Evolutionary conservation across 768 basidiomycete species (phyloP).

Genomic region (Dioszegia aurantiaca): DNA sequence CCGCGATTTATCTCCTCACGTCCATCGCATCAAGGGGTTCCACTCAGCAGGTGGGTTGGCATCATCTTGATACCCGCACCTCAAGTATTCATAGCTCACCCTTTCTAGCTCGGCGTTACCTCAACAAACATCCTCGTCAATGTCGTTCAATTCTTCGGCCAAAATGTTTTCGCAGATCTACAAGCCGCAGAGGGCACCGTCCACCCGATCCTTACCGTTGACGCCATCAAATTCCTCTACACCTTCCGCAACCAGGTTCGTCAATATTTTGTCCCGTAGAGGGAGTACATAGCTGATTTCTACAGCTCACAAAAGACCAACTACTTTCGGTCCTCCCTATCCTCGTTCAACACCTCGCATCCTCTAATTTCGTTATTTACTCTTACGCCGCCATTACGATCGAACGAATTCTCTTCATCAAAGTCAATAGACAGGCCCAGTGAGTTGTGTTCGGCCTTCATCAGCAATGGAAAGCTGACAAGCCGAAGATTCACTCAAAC

Average conservation of each 20-base stretch:
- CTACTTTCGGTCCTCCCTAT: conserved; percentile 84
- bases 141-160: conserved; percentile 91
- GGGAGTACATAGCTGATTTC: conserved; percentile 5
- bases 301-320: conserved; percentile 86
- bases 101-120: conserved; percentile 93
- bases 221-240: conserved; percentile 89
- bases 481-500: conserved; percentile 71
- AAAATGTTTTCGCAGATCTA: conserved; percentile 83
- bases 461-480: not conserved
- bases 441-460: conserved; percentile 53
- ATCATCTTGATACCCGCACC: too few relatives aligned
- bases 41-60: conserved; percentile 70
- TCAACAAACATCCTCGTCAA: conserved; percentile 87
- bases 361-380: conserved; percentile 84
- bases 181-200: conserved; percentile 66
- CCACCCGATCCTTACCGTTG: conserved; percentile 88
- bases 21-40: conserved; percentile 87
- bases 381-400: conserved; percentile 99
- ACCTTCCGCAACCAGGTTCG: conserved; percentile 91
- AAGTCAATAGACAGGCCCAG: conserved; percentile 70
- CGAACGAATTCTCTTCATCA: conserved; percentile 88
- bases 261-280: too few relatives aligned
- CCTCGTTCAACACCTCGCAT: conserved; percentile 74
- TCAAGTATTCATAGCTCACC: too few relatives aligned
- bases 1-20: conserved; percentile 87